Evolutionary conservation across 805 yeast genomes (phyloP).

Genomic region (Metschnikowia matae): DNA sequence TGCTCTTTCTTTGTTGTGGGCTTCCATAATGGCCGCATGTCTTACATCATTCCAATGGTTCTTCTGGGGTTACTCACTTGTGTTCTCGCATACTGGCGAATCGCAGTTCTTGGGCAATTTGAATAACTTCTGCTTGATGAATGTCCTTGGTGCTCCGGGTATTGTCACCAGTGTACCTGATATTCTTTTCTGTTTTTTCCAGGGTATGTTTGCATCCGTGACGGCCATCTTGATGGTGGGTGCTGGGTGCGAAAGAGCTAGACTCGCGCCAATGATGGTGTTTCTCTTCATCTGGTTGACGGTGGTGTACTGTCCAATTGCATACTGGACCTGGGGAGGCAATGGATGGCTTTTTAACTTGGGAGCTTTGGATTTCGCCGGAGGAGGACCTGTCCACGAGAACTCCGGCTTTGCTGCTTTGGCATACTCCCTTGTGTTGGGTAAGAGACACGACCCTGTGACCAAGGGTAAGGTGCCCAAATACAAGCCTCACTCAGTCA

Average conservation of each 20-base stretch:
- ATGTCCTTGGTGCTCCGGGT: slow-evolving; percentile 78
- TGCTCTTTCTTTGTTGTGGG: slow-evolving; percentile 92
- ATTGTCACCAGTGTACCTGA: slow-evolving; percentile 76
- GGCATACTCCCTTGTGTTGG: slow-evolving; percentile 87
- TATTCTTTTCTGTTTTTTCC: slow-evolving; percentile 83
- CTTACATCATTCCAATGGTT: slow-evolving; percentile 93
- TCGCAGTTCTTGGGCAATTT: slow-evolving; percentile 77
- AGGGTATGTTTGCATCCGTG: slow-evolving; percentile 93
- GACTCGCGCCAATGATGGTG: slow-evolving; percentile 94
- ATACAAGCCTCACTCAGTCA: slow-evolving; percentile 90
- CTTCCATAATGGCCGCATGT: slow-evolving; percentile 83
- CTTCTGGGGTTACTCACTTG: slow-evolving; percentile 75
- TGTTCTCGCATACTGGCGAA: slow-evolving; percentile 64
- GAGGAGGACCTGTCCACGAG: slow-evolving; percentile 98
- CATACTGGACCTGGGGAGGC: slow-evolving; percentile 97
- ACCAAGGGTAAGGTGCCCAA: slow-evolving; percentile 70
- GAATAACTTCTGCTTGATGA: slow-evolving; percentile 72
- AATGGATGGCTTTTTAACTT: slow-evolving; percentile 82
- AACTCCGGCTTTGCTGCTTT: slow-evolving; percentile 92
- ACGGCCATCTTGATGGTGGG: slow-evolving; percentile 95
- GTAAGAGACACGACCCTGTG: slow-evolving; percentile 85
- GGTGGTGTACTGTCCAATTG: slow-evolving; percentile 91
- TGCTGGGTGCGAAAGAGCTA: slow-evolving; percentile 96
- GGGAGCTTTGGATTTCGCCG: slow-evolving; percentile 94
- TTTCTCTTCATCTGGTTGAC: slow-evolving; percentile 93